Percentiles rank a stretch among this genome's conserved stretches.
These are phyloP conservation scores for Sporothrix pallida DNA, from an alignment of 2,329 filamentous ascomycete species.

Conservation along the genomic window DNA sequence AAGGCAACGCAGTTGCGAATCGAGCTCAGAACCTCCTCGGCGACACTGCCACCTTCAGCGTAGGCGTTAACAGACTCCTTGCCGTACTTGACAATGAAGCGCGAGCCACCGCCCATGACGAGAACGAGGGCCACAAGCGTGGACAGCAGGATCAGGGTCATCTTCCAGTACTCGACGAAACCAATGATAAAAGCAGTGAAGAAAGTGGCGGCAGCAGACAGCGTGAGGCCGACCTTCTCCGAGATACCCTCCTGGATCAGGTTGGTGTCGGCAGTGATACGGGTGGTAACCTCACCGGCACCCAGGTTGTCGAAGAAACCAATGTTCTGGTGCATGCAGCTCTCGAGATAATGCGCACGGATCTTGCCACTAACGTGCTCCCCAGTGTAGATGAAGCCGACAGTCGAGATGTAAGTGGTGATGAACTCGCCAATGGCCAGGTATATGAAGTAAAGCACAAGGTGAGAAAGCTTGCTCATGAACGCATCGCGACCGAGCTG, in stretches of 20 bases:
- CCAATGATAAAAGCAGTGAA: slow-evolving; percentile 88
- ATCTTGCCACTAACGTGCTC: slow-evolving; percentile 81
- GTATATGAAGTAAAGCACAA: slow-evolving; percentile 85
- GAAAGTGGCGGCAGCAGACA: slow-evolving; percentile 81
- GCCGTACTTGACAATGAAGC: slow-evolving; percentile 79
- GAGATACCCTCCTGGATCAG: slow-evolving; percentile 92
- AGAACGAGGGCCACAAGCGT: slow-evolving; percentile 80
- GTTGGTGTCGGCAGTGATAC: slow-evolving; percentile 93
- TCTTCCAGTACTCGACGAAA: slow-evolving; percentile 90
- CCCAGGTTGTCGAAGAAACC: slow-evolving; percentile 93
- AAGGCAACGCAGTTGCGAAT: slow-evolving; percentile 93
- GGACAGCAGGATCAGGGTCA: slow-evolving; percentile 84
- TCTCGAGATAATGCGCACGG: slow-evolving; percentile 80
- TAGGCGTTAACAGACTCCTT: slow-evolving; percentile 80
- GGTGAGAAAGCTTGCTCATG: slow-evolving; percentile 61
- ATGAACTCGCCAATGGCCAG: slow-evolving; percentile 81
- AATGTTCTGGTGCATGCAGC: slow-evolving; percentile 86
- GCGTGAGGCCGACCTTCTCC: slow-evolving; percentile 80
- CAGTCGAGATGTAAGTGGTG: slow-evolving; percentile 77
- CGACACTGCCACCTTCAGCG: slow-evolving; percentile 82
- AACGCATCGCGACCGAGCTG: slow-evolving; percentile 61
- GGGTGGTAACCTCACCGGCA: slow-evolving; percentile 89
- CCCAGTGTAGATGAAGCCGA: slow-evolving; percentile 87
- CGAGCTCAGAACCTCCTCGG: slow-evolving; percentile 93
- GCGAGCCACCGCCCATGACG: slow-evolving; percentile 74